These are phyloP conservation scores for Lachancea waltii DNA, from an alignment of 805 yeast genomes.

Conservation along the genomic window DNA sequence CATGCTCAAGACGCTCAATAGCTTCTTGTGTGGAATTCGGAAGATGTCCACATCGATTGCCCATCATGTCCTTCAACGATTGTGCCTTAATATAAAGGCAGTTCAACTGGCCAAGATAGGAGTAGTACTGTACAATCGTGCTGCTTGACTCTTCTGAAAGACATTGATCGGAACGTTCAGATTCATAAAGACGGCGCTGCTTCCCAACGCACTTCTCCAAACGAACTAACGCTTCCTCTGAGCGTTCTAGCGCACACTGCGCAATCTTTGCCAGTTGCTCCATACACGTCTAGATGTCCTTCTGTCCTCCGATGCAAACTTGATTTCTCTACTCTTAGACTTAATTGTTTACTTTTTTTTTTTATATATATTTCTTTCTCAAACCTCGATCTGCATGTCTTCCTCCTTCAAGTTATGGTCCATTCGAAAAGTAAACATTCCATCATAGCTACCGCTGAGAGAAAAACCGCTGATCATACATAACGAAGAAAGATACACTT, in stretches of 20 bases:
- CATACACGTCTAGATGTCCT: too few relatives aligned
- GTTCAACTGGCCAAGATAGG: conserved; percentile 25
- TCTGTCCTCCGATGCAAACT: too few relatives aligned
- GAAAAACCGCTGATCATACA: too few relatives aligned
- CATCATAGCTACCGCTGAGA: too few relatives aligned
- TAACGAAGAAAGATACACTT: too few relatives aligned
- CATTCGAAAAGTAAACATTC: too few relatives aligned
- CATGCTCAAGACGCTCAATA: not conserved
- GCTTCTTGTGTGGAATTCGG: not conserved
- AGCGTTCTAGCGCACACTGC: conserved; percentile 21
- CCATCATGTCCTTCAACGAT: conserved; percentile 15
- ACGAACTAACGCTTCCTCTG: conserved; percentile 28
- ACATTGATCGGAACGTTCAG: conserved; percentile 1
- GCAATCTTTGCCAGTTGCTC: conserved; percentile 21
- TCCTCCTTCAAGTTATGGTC: too few relatives aligned
- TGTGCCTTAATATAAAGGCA: conserved; percentile 24
- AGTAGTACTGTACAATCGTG: conserved; percentile 14
- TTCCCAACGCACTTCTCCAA: conserved; percentile 27
- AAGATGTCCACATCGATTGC: not conserved
- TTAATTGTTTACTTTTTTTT: too few relatives aligned
- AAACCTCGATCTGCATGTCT: too few relatives aligned
- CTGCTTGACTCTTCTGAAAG: conserved; percentile 6
- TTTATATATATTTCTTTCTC: not conserved
- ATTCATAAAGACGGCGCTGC: conserved; percentile 14
- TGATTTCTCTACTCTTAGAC: too few relatives aligned